Conservation (phyloP, 2,329 filamentous ascomycete genomes). For the Chaetomiaceae sp. region DNA sequence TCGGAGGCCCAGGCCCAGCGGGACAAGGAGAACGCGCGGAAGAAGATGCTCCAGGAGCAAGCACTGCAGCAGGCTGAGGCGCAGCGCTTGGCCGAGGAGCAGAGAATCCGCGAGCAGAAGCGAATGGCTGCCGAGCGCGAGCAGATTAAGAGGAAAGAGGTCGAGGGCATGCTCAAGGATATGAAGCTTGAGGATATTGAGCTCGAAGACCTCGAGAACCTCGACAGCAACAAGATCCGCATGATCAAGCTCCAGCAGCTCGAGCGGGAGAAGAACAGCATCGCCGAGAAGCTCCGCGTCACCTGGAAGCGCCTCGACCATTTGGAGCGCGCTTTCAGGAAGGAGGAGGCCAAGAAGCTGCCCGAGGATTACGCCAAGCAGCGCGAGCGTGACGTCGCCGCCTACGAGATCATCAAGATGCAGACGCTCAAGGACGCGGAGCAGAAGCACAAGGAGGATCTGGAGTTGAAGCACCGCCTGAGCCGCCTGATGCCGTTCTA, state of each 20-base stretch:
- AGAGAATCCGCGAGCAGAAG: slow-evolving; percentile 81
- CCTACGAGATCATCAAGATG: slow-evolving; percentile 72
- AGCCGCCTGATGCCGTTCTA: slow-evolving; percentile 78
- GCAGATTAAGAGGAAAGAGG: slow-evolving; percentile 83
- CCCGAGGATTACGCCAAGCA: slow-evolving; percentile 79
- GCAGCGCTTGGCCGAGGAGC: slow-evolving; percentile 83
- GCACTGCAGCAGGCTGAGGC: slow-evolving; percentile 86
- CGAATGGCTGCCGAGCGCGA: slow-evolving; percentile 82
- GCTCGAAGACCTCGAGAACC: slow-evolving; percentile 71
- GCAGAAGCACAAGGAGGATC: slow-evolving; percentile 83
- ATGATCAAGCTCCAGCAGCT: slow-evolving; percentile 92
- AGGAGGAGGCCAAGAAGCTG: slow-evolving; percentile 91
- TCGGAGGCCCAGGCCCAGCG: slow-evolving; percentile 79
- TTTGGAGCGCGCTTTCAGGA: slow-evolving; percentile 91
- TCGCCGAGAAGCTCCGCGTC: slow-evolving; percentile 82
- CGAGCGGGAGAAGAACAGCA: slow-evolving; percentile 95
- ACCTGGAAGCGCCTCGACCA: slow-evolving; percentile 96
- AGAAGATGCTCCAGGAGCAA: slow-evolving; percentile 79
- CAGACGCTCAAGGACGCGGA: slow-evolving; percentile 76
- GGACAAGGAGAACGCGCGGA: slow-evolving; percentile 86
- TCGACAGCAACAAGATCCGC: slow-evolving; percentile 85
- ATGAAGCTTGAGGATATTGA: slow-evolving; percentile 83
- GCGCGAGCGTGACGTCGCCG: slow-evolving; percentile 66
- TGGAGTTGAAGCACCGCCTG: slow-evolving; percentile 90
- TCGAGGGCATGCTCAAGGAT: slow-evolving; percentile 87